phyloP scores from a whole-genome alignment of 2,329 filamentous ascomycete species.

The Aulographum hederae region DNA sequence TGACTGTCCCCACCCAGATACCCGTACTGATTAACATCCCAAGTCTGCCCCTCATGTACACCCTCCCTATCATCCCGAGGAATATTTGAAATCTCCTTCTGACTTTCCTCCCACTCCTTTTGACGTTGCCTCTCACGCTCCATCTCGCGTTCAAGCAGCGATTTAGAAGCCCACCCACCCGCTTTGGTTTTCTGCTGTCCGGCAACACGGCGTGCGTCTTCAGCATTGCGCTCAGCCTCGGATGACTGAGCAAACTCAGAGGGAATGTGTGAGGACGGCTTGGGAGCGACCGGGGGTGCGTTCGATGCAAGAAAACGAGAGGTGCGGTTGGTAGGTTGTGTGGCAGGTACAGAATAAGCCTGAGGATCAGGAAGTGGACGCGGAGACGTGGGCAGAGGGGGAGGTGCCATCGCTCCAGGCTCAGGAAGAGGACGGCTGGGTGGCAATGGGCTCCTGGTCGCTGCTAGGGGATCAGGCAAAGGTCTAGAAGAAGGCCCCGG shows the following conservation, averaged over 20 bases:
- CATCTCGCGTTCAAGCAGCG: constrained; percentile 62
- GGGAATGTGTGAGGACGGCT: constrained; percentile 20
- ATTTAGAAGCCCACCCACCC: constrained; percentile 46
- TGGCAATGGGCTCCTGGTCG: constrained; percentile 3
- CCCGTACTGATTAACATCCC: constrained; percentile 63
- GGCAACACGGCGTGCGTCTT: constrained; percentile 40
- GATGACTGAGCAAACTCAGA: constrained; percentile 37
- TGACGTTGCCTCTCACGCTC: constrained; percentile 61
- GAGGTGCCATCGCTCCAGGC: neutral
- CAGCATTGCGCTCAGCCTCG: constrained; percentile 42
- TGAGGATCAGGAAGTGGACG: constrained; percentile 5
- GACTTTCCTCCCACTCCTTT: constrained; percentile 62
- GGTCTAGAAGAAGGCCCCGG: constrained; percentile 6
- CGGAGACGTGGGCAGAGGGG: constrained; percentile 4
- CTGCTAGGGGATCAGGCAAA: constrained; percentile 7
- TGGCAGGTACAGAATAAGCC: constrained; percentile 2
- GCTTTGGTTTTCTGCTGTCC: constrained; percentile 44
- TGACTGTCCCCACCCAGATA: constrained; percentile 60
- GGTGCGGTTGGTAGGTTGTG: constrained; percentile 26
- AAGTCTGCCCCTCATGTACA: constrained; percentile 48
- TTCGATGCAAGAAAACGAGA: constrained; percentile 40
- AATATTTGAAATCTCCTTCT: constrained; percentile 43
- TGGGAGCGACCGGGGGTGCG: constrained; percentile 27
- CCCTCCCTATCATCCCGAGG: constrained; percentile 38
- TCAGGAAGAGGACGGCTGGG: constrained; percentile 6